Percentiles rank a stretch among this genome's conserved stretches.
Evolutionary conservation across 2,329 filamentous ascomycete species (phyloP).

Genomic region (Furcasterigmium furcatum): DNA sequence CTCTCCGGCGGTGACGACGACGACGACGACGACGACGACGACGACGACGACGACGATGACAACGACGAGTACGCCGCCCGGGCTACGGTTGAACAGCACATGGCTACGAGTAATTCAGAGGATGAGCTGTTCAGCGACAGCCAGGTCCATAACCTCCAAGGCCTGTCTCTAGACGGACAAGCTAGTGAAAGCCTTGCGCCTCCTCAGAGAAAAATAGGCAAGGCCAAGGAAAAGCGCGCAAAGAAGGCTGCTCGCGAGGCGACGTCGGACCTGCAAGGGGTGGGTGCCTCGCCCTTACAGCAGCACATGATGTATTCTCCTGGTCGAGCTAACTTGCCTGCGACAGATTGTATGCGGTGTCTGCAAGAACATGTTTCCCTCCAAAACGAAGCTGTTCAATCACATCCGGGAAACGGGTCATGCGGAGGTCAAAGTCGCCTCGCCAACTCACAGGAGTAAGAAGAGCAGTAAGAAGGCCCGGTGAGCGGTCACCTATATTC

Average conservation of each 20-base stretch:
- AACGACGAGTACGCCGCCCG: constrained; percentile 12
- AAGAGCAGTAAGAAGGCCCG: constrained; percentile 26
- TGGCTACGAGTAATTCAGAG: not conserved
- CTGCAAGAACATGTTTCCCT: constrained; percentile 47
- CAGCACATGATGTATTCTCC: too few species aligned
- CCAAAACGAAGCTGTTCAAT: constrained; percentile 68
- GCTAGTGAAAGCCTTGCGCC: not conserved
- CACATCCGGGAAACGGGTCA: constrained; percentile 68
- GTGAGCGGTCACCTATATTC: not conserved
- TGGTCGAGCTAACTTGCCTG: not conserved
- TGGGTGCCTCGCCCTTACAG: not conserved
- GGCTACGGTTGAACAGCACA: constrained; percentile 8
- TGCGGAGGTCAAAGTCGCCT: constrained; percentile 40
- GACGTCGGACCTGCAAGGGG: constrained; percentile 24
- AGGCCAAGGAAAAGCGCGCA: constrained; percentile 47
- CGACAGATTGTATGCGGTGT: constrained; percentile 37
- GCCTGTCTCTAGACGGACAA: not conserved
- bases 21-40: too few species aligned
- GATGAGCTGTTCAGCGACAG: too few species aligned
- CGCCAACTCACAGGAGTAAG: constrained; percentile 24
- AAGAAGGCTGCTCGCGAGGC: constrained; percentile 41
- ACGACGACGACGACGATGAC: too few species aligned
- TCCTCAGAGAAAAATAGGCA: constrained; percentile 43
- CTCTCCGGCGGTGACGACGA: too few species aligned
- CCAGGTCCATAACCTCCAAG: not conserved